Base-by-base conservation (phyloP, 1,284 basidiomycete genomes). In the Apiotrichum gamsii region DNA sequence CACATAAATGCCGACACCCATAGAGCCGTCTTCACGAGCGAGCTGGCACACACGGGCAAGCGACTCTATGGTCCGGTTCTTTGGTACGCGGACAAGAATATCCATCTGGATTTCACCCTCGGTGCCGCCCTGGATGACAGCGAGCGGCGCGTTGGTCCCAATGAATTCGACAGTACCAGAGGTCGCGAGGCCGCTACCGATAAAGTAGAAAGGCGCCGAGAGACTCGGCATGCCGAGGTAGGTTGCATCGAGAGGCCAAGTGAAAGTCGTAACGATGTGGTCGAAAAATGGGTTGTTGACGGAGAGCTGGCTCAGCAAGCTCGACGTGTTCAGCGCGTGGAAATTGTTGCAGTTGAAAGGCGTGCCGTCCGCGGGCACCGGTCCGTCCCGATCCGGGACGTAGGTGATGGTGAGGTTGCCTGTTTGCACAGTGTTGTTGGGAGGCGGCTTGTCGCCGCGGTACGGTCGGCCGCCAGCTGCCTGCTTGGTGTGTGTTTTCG, bases 1-100 rank as follows among this genome's bases (percentile, higher is more conserved):
- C 48, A 70, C 69, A 49, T 64, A 73, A 21, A 73, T 58, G 9
- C 69, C 72, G 5, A 73, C 54, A 8, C 72, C 70, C 0, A 60
- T 21, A 19, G 60, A 56, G 5, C 60, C 60, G 29, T 62, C 60
- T 2, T 45, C 44, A 20, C 61, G 47, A 0, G 23, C 29, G 58
- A 73, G 55, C 39, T 61, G 47, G 46, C 72, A 72, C 5, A 72
- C 64, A 18, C 56, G 38, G 37, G 65, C 60, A 30, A 65, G 55
- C 3, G 45, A 36, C 16, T 50, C 39, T 16, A 68, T 35, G 9
- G 58, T 48, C 23, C 62, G 60, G 11, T 21, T 23, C 14, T 60
- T 57, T 8, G 58, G 42, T 31, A 66, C 65, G 20, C 58, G 45
- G 25, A 64, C 58, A 5, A 72, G 48, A 14, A 73, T 65, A 51